Base-by-base conservation (phyloP, 2,329 filamentous ascomycete species). In the Diaporthe destruens region DNA sequence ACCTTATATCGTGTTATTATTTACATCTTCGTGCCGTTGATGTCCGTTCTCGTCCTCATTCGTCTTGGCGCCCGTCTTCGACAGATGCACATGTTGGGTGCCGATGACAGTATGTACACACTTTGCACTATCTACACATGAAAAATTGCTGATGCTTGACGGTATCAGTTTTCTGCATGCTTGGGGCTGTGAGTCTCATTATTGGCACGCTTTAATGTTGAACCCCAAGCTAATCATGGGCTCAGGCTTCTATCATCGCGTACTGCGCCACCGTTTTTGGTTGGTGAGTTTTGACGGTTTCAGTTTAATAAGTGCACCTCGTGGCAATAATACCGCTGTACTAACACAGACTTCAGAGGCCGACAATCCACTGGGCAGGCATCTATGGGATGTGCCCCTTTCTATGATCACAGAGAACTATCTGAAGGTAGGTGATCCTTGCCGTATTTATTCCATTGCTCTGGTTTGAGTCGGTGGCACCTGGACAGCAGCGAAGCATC, bases 341-440 rank as follows among this genome's bases (percentile, higher is more conserved):
- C 59, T 65, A 49, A 65, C 1, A 6, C 6, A 18, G n/a, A 54
- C 23, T 56, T 18, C 32, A 69, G 49, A 14, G 18, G 53, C 32
- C 16, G 65, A 69, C 36, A 39, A 56, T 7, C 51, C 51, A 44
- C 47, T 69, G 65, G 65, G 65, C 14, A 56, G 51, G 18, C 53
- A 69, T 69, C 23, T 69, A 36, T 69, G 65, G 65, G 65, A 69
- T 56, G 51, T 69, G 20, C 25, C 65, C 11, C 49, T 69, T 14
- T 69, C 65, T 32, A 56, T 56, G 65, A 69, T 69, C 18, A 69
- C 51, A 29, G 42, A 69, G 9, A 29, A 18, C 1, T 69, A 69
- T 56, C 18, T 69, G 9, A 23, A 16, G 20, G 65, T 69, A 69
- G 25, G 65, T 47, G 2, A 2, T 16, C 11, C 18, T 53, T 39